Base-by-base conservation (phyloP, 495 filamentous ascomycete species). In the Sordaria brevicollis region DNA sequence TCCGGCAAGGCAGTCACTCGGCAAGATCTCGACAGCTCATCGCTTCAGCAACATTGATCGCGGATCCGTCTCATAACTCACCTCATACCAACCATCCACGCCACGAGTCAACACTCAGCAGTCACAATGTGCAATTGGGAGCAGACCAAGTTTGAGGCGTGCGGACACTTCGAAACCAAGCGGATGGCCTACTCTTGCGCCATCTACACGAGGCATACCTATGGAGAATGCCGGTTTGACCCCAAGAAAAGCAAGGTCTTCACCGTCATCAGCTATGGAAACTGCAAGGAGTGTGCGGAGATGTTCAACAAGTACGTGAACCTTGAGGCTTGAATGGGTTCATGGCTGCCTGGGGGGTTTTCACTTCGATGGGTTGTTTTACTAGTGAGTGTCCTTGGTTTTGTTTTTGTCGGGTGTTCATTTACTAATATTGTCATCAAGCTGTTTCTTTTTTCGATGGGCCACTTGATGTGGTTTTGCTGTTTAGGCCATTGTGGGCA, bases 81-180 rank as follows among this genome's bases (percentile, higher is more conserved):
- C 5, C 49, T 33, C 13, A 43, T 43, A 43, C n/a, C 8, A 31
- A 1, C 10, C 21, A 5, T 57, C 25, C 25, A 29, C n/a, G n/a
- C 6, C 10, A 57, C 25, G 1, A 8, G n/a, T n/a, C 25, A 31
- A 31, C 49, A 62, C 11, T 62, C 49, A 17, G 33, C 49, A 31
- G 49, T 15, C 49, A 62, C 49, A 0, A 74, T 74, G 72, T 74
- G 72, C 66, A 74, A 54, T 54, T 74, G 72, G 72, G 72, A 74
- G 43, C 38, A 72, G 31, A 74, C 65, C 38, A 34, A 67, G 9
- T 74, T 68, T 38, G 19, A 34, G 8, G 71, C 70, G 10, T 74
- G 72, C 70, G 67, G 66, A 0, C 70, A 74, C 66, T 34, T 33
- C 17, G 66, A 71, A 37, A 70, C 62, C 33, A 31, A 66, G 5